Percentiles rank a stretch among this genome's conserved stretches.
phyloP scores from a whole-genome alignment of 257 asterid genomes.

The Nicotiana sylvestris region DNA sequence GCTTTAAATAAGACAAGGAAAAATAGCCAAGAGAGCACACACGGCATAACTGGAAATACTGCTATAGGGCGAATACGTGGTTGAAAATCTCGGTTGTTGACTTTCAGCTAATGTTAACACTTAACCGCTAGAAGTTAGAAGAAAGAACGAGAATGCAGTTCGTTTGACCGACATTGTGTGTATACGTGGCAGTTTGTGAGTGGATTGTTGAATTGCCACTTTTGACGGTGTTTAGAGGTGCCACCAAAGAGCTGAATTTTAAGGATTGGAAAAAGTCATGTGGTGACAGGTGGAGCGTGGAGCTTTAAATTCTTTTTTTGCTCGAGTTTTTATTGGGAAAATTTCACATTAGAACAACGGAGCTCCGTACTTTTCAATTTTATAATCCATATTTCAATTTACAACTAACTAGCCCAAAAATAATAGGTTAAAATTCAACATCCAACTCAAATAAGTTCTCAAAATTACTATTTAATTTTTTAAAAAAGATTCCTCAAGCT shows the following conservation, averaged over 20 bases:
- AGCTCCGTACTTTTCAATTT: too few relatives aligned
- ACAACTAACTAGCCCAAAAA: too few relatives aligned
- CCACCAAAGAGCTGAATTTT: not conserved
- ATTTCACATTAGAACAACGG: too few relatives aligned
- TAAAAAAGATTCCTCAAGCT: too few relatives aligned
- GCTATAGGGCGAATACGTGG: not conserved
- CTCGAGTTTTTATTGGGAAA: too few relatives aligned
- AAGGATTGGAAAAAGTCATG: not conserved
- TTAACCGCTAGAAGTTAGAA: not conserved
- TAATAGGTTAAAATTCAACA: too few relatives aligned
- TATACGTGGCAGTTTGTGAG: not conserved
- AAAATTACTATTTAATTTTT: too few relatives aligned
- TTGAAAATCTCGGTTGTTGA: not conserved
- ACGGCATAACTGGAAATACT: not conserved
- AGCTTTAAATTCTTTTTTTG: too few relatives aligned
- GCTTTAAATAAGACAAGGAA: too few relatives aligned
- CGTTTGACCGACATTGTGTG: not conserved
- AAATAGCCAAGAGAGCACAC: too few relatives aligned
- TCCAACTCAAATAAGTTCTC: too few relatives aligned
- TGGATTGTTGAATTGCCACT: not conserved
- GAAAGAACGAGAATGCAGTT: not conserved
- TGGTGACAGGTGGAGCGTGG: not conserved
- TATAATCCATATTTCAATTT: too few relatives aligned
- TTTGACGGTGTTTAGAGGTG: not conserved
- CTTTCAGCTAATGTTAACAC: not conserved